Base-by-base conservation (phyloP, 1,284 basidiomycete species). In the Puccinia novopanici region DNA sequence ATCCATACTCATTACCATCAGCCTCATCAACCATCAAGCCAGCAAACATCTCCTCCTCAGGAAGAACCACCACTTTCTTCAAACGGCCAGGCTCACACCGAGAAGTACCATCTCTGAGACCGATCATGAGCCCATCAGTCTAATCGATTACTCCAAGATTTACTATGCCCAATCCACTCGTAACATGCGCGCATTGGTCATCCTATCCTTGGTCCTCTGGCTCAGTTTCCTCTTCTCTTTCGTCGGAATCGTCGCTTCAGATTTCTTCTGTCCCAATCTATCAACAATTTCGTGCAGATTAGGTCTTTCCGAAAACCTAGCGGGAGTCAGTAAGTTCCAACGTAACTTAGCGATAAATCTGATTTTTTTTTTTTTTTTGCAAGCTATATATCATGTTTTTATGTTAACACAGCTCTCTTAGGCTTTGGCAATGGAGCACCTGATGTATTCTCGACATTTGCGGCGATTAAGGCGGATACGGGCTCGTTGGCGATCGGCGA, bases 211-310 rank as follows among this genome's bases (percentile, higher is more conserved):
- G 82, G 82, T 92, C 24, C 76, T 92, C 50, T 94, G 93, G 93
- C 89, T 93, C 45, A 83, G 90, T 34, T 93, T 94, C 87, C 89
- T 94, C 78, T 94, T 94, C 87, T 92, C 92, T 30, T 87, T 93
- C 71, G 90, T 96, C 30, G 94, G 94, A 3, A 96, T 97, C 85
- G 92, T 91, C 82, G 93, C 94, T 12, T 92, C 93, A 54, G 95
- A 98, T 86, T 98, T 96, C 87, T 96, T 98, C 87, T 95, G 92
- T 68, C 94, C 94, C 1, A 97, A 98, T 86, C 89, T 97, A 45
- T 81, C 92, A 0, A 93, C 94, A 0, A 91, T 96, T 52, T 90
- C 94, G 0, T 89, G 91, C 68, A 87, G 92, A 9, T 89, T 97
- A 2, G 92, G 93, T 0, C 86, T 98, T 48, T 92, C 92, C 83